Evolutionary conservation across 352 stramenopile genomes (phyloP), one percentile per base, ranked within the genome.

Genomic region (Phytophthora pini): DNA sequence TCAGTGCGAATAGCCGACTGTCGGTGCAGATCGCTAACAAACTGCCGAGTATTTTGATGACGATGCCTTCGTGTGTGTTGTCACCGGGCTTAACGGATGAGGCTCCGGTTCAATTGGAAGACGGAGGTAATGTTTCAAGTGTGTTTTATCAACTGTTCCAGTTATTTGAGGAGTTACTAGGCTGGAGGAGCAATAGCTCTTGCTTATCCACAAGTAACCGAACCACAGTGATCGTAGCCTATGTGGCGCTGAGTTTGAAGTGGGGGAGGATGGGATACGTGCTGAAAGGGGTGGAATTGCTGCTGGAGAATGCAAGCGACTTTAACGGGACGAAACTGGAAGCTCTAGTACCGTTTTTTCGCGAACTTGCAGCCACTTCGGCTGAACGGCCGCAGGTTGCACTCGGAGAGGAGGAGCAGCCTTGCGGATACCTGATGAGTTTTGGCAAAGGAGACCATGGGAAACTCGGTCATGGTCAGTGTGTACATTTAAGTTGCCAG

Each of bases 371-470:
- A 13, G 27, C 54, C 15, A 61, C 79, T 12, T 58, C 50, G 0
- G 56, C 74, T 2, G 76, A 90, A 20, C 39, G 48, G 15, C 49
- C 43, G 13, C 62, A 56, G 2, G 55, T 47, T 27, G 17, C 72
- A 2, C 59, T 78, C 1, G 45, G 47, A 31, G 39, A 74, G 27
- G 75, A 91, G 20, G 64, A 81, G 1, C 40, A 56, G 1, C 22
- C 49, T 1, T 68, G 50, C 2, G 87, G 87, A 0, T 84, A 82
- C 43, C 57, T 94, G n/a, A 84, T 94, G 72, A 94, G 80, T 40
- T 95, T 95, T 53, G 87, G 87, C 9, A 94, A 95, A 48, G 87
- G 87, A 2, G 87, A 94, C 38, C 87, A 95, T 32, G 87, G 87
- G 7, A 94, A 95, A 32, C 76, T 95, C 0, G 87, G 87, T 2